Conservation (phyloP, 495 filamentous ascomycete species). For the Letharia columbiana region DNA sequence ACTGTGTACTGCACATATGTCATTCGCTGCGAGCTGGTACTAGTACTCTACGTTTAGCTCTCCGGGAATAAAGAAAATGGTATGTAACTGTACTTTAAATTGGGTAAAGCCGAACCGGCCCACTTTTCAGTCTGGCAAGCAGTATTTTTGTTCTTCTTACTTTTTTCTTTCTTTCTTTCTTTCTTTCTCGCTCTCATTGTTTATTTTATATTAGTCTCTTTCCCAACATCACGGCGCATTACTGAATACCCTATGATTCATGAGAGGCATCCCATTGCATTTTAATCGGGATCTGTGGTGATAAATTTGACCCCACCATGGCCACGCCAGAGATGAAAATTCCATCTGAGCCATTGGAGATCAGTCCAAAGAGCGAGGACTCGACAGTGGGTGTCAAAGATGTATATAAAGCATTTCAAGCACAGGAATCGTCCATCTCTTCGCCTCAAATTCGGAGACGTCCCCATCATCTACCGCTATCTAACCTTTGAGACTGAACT, state of each 20-base stretch:
- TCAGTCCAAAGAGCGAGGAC: neutral
- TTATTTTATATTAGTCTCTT: neutral
- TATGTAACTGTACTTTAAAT: neutral
- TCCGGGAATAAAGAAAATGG: neutral
- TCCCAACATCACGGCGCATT: neutral
- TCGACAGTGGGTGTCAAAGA: neutral
- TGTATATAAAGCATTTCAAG: neutral
- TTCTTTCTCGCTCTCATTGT: neutral
- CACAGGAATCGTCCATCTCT: constrained; percentile 13
- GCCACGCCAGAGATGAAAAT: constrained; percentile 20
- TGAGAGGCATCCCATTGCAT: neutral
- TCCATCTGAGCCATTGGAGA: constrained; percentile 13
- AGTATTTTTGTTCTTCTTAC: neutral
- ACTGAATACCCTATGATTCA: neutral
- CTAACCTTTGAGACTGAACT: constrained; percentile 63
- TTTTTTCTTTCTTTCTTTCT: neutral
- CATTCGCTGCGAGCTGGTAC: neutral
- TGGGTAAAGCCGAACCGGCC: neutral
- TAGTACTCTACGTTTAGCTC: neutral
- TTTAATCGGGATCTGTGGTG: neutral
- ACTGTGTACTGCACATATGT: neutral
- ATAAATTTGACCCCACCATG: constrained; percentile 3
- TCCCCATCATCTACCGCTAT: constrained; percentile 55
- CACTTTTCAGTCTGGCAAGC: neutral
- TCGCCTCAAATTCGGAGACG: neutral